Base-by-base conservation (phyloP, 202 grass and related monocot genomes). In the Setaria viridis region DNA sequence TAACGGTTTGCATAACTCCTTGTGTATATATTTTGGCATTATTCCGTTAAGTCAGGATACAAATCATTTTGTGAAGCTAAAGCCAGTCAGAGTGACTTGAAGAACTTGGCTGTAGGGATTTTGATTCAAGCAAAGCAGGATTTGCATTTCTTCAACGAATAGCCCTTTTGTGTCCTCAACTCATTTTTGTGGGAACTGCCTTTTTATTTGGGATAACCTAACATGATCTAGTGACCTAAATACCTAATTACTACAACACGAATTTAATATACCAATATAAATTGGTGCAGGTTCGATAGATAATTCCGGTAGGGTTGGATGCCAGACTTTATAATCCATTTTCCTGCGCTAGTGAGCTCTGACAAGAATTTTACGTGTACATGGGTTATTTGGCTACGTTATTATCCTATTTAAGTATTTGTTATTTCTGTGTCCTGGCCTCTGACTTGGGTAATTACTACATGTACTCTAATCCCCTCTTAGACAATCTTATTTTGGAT, bases 71-170 rank as follows among this genome's bases (percentile, higher is more conserved):
- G 25, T 25, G 25, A 25, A 25, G 25, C 25, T 25, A 25, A 25
- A 25, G 25, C 25, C 25, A 25, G 25, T 25, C 25, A 25, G 25
- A 25, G 2, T 85, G 9, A 17, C 30, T 51, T 53, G 49, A 85
- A 62, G 13, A 73, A 62, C 51, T 72, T 71, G 50, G 25, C 17
- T 70, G 53, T 85, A 85, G 42, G 17, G 60, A 39, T 47, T 59
- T 77, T 85, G 62, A 32, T 79, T 79, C 37, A 13, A 20, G 60
- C n/a, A 46, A 79, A 80, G 45, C 32, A 39, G 33, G 33, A 62
- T 79, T 78, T 62, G 34, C 66, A 79, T 63, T 72, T 33, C 70
- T 71, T 60, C 67, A 62, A 19, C 19, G 9, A 70, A 79, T n/a
- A 85, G 56, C 79, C n/a, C 67, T 64, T 56, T 72, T 64, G 56